Base-by-base conservation (phyloP, 768 basidiomycete species). In the Sporobolomyces phaffii region DNA sequence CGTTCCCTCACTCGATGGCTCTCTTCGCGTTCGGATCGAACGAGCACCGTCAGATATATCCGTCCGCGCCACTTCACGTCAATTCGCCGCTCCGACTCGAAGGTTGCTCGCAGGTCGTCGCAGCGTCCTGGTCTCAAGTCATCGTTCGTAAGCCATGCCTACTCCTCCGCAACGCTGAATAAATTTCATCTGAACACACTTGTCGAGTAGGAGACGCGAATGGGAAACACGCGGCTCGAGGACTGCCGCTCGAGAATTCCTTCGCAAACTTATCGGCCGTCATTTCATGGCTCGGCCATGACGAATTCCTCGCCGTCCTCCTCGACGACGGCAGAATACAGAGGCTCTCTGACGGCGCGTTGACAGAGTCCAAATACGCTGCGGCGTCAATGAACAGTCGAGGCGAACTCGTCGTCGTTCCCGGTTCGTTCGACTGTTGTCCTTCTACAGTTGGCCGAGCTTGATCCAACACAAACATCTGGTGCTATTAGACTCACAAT, bases 81-180 rank as follows among this genome's bases (percentile, higher is more conserved):
- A 33, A 24, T 7, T 6, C 5, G 3, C 60, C 28, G 2, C 20
- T 18, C 22, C 24, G 9, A 3, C 6, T 50, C 18, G 31, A 41
- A 4, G 24, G 43, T 13, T 22, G 33, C 10, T 43, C 31, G 5
- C 29, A 58, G 2, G 41, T 69, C 28, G 28, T 45, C 48, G 68
- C 62, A 22, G 62, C 59, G n/a, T 64, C 59, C 14, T 64, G 53
- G 52, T 60, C 63, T 10, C 59, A 64, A 28, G 14, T 24, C 20
- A 20, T 69, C 48, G 14, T 53, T 24, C 34, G 68, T 61, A 33
- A 44, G 68, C 59, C n/a, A n/a, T n/a, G n/a, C n/a, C n/a, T n/a
- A n/a, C n/a, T n/a, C n/a, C n/a, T n/a, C n/a, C n/a, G n/a, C n/a
- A n/a, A n/a, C n/a, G n/a, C n/a, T n/a, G n/a, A n/a, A n/a, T n/a